Evolutionary conservation across 768 basidiomycete genomes (phyloP).

Genomic region (Hericium alpestre): DNA sequence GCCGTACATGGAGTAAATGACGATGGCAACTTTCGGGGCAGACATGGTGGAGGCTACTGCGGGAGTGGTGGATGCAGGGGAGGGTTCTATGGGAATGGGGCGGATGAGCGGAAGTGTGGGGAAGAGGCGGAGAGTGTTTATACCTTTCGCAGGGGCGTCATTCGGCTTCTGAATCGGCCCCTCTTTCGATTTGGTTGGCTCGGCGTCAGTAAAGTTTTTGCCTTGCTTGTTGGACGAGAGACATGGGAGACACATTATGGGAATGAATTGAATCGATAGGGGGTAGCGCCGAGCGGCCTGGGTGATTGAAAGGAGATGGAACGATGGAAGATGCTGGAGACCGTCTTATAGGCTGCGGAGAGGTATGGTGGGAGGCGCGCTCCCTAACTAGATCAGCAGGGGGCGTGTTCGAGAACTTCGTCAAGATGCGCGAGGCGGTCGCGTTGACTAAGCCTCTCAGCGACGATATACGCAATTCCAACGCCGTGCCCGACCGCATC

Average conservation of each 20-base stretch:
- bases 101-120: not conserved
- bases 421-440: too few relatives aligned
- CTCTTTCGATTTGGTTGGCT: not conserved
- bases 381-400: too few relatives aligned
- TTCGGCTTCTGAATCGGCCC: not conserved
- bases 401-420: too few relatives aligned
- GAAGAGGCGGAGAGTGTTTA: not conserved
- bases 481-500: too few relatives aligned
- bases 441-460: too few relatives aligned
- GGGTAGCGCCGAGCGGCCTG: too few relatives aligned
- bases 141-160: not conserved
- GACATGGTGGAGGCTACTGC: not conserved
- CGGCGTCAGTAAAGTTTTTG: not conserved
- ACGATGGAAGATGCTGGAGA: too few relatives aligned
- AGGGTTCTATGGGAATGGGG: not conserved
- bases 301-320: too few relatives aligned
- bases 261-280: too few relatives aligned
- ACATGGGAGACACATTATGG: not conserved
- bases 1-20: slow-evolving; percentile 70
- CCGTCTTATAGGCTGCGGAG: too few relatives aligned
- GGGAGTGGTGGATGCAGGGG: not conserved
- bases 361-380: too few relatives aligned
- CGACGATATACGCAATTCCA: too few relatives aligned
- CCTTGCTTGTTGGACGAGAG: not conserved
- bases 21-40: slow-evolving; percentile 52